phyloP scores from a whole-genome alignment of 768 basidiomycete genomes.

The Lactarius indigo region DNA sequence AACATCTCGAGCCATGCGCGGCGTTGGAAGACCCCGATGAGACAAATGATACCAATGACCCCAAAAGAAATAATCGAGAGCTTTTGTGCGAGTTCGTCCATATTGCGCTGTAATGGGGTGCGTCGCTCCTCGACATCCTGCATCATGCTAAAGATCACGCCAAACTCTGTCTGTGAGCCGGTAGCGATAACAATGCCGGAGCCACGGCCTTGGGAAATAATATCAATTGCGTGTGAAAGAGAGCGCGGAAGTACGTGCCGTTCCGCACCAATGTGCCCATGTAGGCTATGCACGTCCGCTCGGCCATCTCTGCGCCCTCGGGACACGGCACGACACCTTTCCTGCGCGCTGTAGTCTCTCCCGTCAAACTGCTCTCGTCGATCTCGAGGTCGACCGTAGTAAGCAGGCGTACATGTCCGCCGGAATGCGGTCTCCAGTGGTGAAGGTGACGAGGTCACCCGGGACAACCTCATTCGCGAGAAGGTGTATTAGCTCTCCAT shows the following conservation, averaged over 20 bases:
- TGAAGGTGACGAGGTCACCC: conserved; percentile 86
- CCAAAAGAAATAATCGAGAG: conserved; percentile 88
- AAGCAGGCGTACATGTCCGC: conserved; percentile 86
- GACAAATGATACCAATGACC: conserved; percentile 90
- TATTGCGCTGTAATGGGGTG: conserved; percentile 87
- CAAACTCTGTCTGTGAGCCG: conserved; percentile 87
- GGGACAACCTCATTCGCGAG: conserved; percentile 97
- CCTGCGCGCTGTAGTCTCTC: conserved; percentile 78
- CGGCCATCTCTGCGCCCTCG: conserved; percentile 61
- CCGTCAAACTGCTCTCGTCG: conserved; percentile 93
- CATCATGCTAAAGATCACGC: conserved; percentile 97
- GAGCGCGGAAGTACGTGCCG: conserved; percentile 44
- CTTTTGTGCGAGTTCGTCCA: conserved; percentile 95
- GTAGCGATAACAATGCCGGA: conserved; percentile 84
- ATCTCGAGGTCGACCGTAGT: conserved; percentile 85
- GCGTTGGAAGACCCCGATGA: conserved; percentile 83
- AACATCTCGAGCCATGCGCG: conserved; percentile 97
- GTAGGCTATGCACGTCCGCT: conserved; percentile 83
- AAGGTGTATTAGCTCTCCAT: conserved; percentile 67
- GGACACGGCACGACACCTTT: conserved; percentile 60
- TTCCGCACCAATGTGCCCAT: conserved; percentile 96
- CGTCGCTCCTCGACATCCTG: conserved; percentile 91
- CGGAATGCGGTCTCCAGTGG: conserved; percentile 90
- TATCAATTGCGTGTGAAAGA: not conserved
- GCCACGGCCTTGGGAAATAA: conserved; percentile 56